Percentiles rank a stretch among this genome's conserved stretches.
phyloP scores from a whole-genome alignment of 805 yeast genomes.

The Wickerhamiella siamensis region DNA sequence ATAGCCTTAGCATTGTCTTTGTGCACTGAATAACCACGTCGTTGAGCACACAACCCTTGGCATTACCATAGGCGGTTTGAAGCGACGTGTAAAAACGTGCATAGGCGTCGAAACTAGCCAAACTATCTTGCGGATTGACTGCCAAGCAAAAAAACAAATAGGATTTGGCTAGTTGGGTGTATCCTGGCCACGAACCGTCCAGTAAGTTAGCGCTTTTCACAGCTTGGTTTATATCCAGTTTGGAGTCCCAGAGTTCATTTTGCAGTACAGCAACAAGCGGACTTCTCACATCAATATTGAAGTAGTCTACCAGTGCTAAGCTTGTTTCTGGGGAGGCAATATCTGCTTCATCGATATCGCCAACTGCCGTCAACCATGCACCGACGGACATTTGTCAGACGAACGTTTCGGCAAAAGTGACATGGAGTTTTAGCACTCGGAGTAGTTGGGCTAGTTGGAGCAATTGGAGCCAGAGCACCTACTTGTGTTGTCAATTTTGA shows the following conservation, averaged over 20 bases:
- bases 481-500: no score
- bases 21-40: slow-evolving; percentile 5
- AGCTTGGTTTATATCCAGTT: slow-evolving; percentile 15
- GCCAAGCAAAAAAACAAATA: slow-evolving; percentile 37
- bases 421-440: no score
- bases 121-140: slow-evolving; percentile 37
- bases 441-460: no score
- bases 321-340: not conserved
- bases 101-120: slow-evolving; percentile 38
- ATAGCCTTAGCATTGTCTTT: slow-evolving; percentile 6
- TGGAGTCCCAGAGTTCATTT: slow-evolving; percentile 19
- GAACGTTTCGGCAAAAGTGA: no score
- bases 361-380: not conserved
- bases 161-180: slow-evolving; percentile 33
- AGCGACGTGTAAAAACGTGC: slow-evolving; percentile 32
- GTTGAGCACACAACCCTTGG: slow-evolving; percentile 22
- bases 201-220: slow-evolving; percentile 22
- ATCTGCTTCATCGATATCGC: not conserved
- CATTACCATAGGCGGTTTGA: slow-evolving; percentile 26
- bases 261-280: slow-evolving; percentile 29
- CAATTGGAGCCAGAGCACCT: no score
- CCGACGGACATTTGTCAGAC: slow-evolving; percentile 2
- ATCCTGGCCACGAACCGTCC: slow-evolving; percentile 31
- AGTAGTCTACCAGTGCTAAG: slow-evolving; percentile 12
- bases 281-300: slow-evolving; percentile 23